A percentile compares a stretch with the other conserved stretches of the same genome.
phyloP scores from a whole-genome alignment of 2,329 filamentous ascomycete species.

The Grosmannia serpens region DNA sequence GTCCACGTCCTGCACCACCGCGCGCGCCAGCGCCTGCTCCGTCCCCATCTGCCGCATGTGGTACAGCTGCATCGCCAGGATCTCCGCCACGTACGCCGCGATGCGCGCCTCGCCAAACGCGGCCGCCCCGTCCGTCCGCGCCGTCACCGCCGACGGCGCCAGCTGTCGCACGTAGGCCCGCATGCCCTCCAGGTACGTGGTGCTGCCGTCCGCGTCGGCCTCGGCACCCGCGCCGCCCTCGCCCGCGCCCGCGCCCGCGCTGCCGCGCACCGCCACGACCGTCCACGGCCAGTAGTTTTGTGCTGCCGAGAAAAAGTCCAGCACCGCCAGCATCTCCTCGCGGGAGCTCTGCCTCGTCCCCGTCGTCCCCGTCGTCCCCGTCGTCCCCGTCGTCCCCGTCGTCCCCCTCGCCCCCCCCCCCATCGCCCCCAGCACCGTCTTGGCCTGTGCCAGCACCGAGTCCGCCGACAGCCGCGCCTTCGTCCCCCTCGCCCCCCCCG shows the following conservation, averaged over 20 bases:
- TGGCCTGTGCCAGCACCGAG: conserved; percentile 63
- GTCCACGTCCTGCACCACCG: conserved; percentile 60
- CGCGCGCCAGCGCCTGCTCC: conserved; percentile 51
- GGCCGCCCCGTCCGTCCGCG: conserved; percentile 42
- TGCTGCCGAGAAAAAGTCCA: conserved; percentile 78
- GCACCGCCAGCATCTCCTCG: conserved; percentile 53
- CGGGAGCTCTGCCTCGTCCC: conserved; percentile 35
- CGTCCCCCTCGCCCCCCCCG: conserved; percentile 21
- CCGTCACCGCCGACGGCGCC: conserved; percentile 36
- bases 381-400: conserved; percentile 44
- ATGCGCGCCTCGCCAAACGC: conserved; percentile 56
- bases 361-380: conserved; percentile 20
- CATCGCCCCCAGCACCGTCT: conserved; percentile 48
- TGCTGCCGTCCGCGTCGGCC: conserved; percentile 10
- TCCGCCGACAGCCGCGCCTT: conserved; percentile 31
- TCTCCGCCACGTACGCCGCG: conserved; percentile 74
- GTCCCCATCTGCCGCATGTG: conserved; percentile 68
- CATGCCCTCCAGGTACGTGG: conserved; percentile 63
- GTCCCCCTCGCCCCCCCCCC: conserved; percentile 42
- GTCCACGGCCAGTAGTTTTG: conserved; percentile 97
- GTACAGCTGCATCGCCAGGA: conserved; percentile 84
- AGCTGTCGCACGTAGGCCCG: conserved; percentile 56
- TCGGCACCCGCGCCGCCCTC: conserved; percentile 16
- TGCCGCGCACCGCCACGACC: conserved; percentile 65
- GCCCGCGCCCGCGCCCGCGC: conserved; percentile 24